Base-by-base conservation (phyloP, 306 rosid species). In the Luffa acutangula region DNA sequence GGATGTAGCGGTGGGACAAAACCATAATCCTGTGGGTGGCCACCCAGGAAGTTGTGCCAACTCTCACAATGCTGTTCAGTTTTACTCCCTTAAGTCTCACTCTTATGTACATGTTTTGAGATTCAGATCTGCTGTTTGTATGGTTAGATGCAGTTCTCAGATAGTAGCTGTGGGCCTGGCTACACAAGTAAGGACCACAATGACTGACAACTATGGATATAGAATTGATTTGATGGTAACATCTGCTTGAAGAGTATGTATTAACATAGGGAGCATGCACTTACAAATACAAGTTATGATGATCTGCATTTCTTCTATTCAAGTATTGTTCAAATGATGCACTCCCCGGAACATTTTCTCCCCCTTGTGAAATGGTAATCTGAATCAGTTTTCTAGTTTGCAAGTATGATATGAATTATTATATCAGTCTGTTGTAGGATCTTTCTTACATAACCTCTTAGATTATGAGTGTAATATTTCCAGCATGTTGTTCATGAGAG, bases 111-210 rank as follows among this genome's bases (percentile, higher is more conserved):
- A 91, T 82, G 88, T 89, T 84, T 88, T 93, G 88, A 88, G 90
- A 76, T 93, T 93, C 67, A 90, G 97, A 72, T 91, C 98, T 14
- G 56, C 90, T 0, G 98, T 93, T 64, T 89, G 89, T 76, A 91
- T 93, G 98, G 88, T 93, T 82, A 89, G 98, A 89, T 93, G 98
- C 86, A 90, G 97, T 80, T 82, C 95, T 12, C 91, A 76, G 84
- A 85, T 93, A 36, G 96, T 93, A 43, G 98, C 97, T 60, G 97
- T 93, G 76, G 93, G 96, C 86, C 93, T 93, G 81, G 90, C 97
- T 46, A 82, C 87, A 43, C 98, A 93, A 89, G 97, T 93, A 90
- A 87, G 94, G 77, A 73, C 51, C 69, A 18, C 46, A 52, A 15
- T 78, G 39, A 71, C 79, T 84, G 39, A 18, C 78, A 67, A 56